phyloP scores from a whole-genome alignment of 2,329 filamentous ascomycete species.

The Diaporthe capsici region DNA sequence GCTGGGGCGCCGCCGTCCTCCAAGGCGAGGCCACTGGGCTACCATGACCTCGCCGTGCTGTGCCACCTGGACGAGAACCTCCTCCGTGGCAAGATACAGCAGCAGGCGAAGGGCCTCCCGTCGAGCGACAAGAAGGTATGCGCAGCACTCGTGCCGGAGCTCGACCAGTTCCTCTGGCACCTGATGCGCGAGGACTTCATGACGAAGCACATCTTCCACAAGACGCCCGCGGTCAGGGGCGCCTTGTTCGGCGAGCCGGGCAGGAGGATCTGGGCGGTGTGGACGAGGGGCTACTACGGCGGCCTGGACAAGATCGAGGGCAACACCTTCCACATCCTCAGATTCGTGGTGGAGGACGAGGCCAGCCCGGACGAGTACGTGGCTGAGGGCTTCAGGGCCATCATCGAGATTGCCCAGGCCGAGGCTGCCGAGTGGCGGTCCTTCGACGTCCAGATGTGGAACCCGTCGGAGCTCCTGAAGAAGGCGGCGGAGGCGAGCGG shows the following conservation, averaged over 20 bases:
- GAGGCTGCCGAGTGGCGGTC: conserved; percentile 82
- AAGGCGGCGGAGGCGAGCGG: conserved; percentile 62
- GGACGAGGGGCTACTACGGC: conserved; percentile 77
- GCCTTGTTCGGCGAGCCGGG: conserved; percentile 71
- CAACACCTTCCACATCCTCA: conserved; percentile 79
- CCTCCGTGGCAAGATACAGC: conserved; percentile 67
- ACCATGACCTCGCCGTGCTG: conserved; percentile 72
- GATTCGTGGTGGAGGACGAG: conserved; percentile 76
- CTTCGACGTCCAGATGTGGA: conserved; percentile 84
- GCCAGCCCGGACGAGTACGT: conserved; percentile 58
- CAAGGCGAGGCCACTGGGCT: conserved; percentile 63
- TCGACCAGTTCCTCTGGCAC: conserved; percentile 80
- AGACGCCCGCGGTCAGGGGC: conserved; percentile 74
- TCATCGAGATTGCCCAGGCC: conserved; percentile 76
- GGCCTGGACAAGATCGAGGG: conserved; percentile 65
- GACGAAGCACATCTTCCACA: conserved; percentile 71
- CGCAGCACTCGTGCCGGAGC: conserved; percentile 78
- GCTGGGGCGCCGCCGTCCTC: conserved; percentile 36
- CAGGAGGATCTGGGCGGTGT: conserved; percentile 80
- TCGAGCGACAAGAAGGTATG: conserved; percentile 54
- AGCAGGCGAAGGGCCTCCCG: conserved; percentile 41
- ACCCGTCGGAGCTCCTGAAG: conserved; percentile 72
- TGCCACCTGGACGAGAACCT: conserved; percentile 75
- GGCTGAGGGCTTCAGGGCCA: conserved; percentile 67
- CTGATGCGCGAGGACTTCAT: conserved; percentile 87